phyloP scores from a whole-genome alignment of 768 basidiomycete species.

The Artomyces pyxidatus region DNA sequence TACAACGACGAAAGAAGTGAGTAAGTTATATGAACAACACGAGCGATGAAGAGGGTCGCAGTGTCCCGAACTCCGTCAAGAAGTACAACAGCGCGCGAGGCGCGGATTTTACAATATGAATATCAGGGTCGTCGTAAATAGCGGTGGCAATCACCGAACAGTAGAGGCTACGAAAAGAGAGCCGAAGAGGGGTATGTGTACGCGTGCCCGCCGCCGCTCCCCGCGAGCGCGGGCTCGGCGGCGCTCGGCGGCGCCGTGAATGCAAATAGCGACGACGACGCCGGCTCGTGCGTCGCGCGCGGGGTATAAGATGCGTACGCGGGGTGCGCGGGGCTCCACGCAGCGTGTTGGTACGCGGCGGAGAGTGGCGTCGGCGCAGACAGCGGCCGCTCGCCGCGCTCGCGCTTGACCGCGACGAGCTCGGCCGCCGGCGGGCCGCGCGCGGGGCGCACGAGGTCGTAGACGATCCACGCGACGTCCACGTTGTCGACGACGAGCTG shows the following conservation, averaged over 20 bases:
- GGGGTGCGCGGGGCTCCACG: conserved; percentile 8
- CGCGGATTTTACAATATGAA: not conserved
- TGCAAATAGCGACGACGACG: conserved; percentile 4
- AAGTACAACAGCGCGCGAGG: conserved; percentile 5
- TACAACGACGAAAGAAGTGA: not conserved
- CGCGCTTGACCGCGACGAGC: conserved; percentile 42
- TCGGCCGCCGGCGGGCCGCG: conserved; percentile 44
- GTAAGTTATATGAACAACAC: not conserved
- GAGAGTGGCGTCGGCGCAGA: conserved; percentile 21
- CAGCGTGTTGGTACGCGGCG: conserved; percentile 4
- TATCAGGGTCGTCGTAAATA: no score
- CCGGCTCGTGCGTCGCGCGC: conserved; percentile 1
- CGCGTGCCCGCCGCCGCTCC: conserved; percentile 1
- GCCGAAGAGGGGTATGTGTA: conserved; percentile 14
- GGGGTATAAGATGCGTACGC: conserved; percentile 6
- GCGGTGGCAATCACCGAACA: no score
- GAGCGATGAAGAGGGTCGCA: conserved; percentile 1
- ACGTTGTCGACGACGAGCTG: conserved; percentile 60
- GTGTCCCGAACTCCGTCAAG: conserved; percentile 11
- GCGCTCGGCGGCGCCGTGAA: not conserved
- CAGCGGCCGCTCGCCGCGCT: conserved; percentile 23
- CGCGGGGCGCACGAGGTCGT: conserved; percentile 56
- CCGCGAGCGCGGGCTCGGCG: not conserved
- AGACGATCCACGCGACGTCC: conserved; percentile 54
- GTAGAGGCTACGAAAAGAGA: conserved; percentile 14